phyloP scores from a whole-genome alignment of 169 alveolate species.

The Plasmodium gonderi region DNA sequence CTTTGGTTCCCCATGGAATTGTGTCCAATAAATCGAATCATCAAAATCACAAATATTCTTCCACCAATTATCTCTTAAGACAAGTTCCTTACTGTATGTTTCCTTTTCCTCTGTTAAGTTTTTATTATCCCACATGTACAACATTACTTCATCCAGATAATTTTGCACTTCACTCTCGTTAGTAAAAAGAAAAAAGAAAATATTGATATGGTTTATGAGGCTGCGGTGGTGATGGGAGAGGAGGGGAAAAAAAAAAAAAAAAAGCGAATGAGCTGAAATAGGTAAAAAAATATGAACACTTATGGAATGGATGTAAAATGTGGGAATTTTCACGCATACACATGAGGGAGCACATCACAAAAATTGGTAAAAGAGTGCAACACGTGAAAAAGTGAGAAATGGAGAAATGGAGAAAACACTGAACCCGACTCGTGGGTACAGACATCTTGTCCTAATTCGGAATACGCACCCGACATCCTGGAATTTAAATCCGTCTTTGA shows the following conservation, averaged over 20 bases:
- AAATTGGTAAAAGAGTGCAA: too few relatives aligned
- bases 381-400: too few relatives aligned
- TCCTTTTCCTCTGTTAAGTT: background rate
- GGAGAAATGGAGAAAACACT: too few relatives aligned
- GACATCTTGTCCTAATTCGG: background rate
- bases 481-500: conserved; percentile 21
- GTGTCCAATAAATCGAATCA: background rate
- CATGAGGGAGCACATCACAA: background rate
- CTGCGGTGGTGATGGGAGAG: background rate
- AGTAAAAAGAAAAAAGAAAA: conserved; percentile 3
- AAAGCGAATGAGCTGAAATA: background rate
- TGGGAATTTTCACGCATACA: background rate
- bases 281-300: background rate
- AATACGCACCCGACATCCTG: conserved; percentile 13
- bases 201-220: conserved; percentile 13
- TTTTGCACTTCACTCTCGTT: background rate
- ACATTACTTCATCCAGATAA: conserved; percentile 7
- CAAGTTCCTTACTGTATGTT: background rate
- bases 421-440: too few relatives aligned
- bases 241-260: background rate
- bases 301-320: background rate
- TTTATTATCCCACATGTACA: background rate
- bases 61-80: conserved; percentile 19
- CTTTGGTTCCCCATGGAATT: background rate
- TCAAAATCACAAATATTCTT: background rate